Conservation (phyloP, 1,139 yeast species). For the Zygotorulaspora mrakii region DNA sequence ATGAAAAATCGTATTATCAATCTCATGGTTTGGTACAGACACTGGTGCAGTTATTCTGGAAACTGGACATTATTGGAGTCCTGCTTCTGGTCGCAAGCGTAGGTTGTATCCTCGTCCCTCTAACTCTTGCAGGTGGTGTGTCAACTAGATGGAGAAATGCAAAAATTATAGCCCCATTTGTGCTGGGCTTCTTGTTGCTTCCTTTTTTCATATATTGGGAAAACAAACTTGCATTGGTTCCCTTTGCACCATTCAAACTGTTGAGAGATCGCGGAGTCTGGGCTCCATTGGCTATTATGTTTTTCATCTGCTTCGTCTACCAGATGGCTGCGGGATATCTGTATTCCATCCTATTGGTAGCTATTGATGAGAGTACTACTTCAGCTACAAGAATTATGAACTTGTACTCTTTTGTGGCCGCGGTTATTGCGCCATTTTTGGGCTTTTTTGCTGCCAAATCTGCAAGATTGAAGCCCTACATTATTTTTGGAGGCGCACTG, state of each 20-base stretch:
- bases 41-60: slow-evolving; percentile 40
- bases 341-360: slow-evolving; percentile 61
- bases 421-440: slow-evolving; percentile 55
- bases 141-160: slow-evolving; percentile 51
- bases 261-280: slow-evolving; percentile 66
- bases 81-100: slow-evolving; percentile 48
- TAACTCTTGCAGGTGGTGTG: slow-evolving; percentile 61
- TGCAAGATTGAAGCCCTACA: slow-evolving; percentile 56
- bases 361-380: slow-evolving; percentile 52
- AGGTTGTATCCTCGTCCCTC: slow-evolving; percentile 48
- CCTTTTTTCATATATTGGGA: slow-evolving; percentile 59
- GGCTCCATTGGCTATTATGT: slow-evolving; percentile 50
- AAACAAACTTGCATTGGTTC: slow-evolving; percentile 46
- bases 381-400: slow-evolving; percentile 67
- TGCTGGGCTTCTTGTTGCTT: slow-evolving; percentile 55
- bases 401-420: slow-evolving; percentile 61
- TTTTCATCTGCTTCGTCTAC: slow-evolving; percentile 49
- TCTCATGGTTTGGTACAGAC: slow-evolving; percentile 28
- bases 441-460: slow-evolving; percentile 52
- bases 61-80: slow-evolving; percentile 54
- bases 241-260: slow-evolving; percentile 56
- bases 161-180: slow-evolving; percentile 58
- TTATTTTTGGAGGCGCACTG: slow-evolving; percentile 51
- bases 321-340: slow-evolving; percentile 67
- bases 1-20: slow-evolving; percentile 33